A percentile compares a stretch with the other conserved stretches of the same genome.
These are phyloP conservation scores for Graphilbum fragrans DNA, from an alignment of 2,329 filamentous ascomycete species.

Conservation along the genomic window DNA sequence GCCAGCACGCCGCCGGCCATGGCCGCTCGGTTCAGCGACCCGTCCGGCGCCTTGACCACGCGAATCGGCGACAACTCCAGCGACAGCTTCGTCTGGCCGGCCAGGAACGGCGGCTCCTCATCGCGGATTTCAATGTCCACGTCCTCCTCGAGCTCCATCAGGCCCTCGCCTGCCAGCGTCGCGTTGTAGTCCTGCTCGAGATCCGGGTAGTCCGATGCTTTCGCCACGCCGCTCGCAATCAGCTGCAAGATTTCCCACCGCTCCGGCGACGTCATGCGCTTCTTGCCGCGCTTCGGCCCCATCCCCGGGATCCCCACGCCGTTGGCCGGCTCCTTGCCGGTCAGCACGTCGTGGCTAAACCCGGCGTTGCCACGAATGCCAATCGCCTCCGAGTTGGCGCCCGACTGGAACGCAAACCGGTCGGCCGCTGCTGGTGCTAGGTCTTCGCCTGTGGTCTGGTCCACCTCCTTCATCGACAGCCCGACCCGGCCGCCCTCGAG, in stretches of 20 bases:
- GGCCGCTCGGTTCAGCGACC: slow-evolving; percentile 92
- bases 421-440: slow-evolving; percentile 22
- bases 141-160: slow-evolving; percentile 89
- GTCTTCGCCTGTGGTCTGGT: slow-evolving; percentile 78
- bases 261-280: slow-evolving; percentile 92
- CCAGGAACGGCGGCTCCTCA: slow-evolving; percentile 91
- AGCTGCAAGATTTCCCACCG: slow-evolving; percentile 96
- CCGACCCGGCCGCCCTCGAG: slow-evolving; percentile 74
- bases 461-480: slow-evolving; percentile 93
- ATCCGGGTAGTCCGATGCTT: slow-evolving; percentile 87
- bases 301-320: neutral
- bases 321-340: slow-evolving; percentile 34
- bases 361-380: slow-evolving; percentile 50
- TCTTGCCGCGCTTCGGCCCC: slow-evolving; percentile 46
- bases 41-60: slow-evolving; percentile 93
- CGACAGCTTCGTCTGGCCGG: slow-evolving; percentile 92
- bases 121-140: slow-evolving; percentile 94
- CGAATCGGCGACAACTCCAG: slow-evolving; percentile 90
- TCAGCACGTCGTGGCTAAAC: slow-evolving; percentile 15
- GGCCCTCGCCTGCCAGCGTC: slow-evolving; percentile 71
- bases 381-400: slow-evolving; percentile 77
- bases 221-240: slow-evolving; percentile 88
- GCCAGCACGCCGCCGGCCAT: slow-evolving; percentile 85
- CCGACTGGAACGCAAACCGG: slow-evolving; percentile 58
- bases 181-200: slow-evolving; percentile 89